Conservation (phyloP, 345 rosid species). For the Syzygium jambos region DNA sequence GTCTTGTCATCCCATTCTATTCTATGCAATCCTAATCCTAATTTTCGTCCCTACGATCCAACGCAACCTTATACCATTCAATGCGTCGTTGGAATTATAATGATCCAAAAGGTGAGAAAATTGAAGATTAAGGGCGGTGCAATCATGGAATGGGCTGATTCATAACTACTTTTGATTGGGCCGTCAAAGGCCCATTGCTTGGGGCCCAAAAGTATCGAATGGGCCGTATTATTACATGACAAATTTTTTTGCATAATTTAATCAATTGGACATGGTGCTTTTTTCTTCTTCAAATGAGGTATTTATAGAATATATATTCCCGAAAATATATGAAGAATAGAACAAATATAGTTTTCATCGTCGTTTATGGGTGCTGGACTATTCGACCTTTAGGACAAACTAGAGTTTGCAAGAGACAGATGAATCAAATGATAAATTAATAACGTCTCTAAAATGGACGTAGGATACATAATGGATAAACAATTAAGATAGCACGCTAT, state of each 20-base stretch:
- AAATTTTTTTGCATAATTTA: background rate
- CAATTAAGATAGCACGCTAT: background rate
- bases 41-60: background rate
- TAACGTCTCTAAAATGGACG: background rate
- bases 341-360: background rate
- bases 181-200: background rate
- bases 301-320: background rate
- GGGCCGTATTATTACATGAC: background rate
- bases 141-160: background rate
- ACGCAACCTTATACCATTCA: background rate
- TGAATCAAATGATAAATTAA: background rate
- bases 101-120: background rate
- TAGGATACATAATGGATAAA: background rate
- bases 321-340: rapidly evolving
- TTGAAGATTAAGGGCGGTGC: background rate
- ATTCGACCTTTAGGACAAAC: background rate
- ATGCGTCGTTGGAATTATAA: background rate
- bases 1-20: background rate
- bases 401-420: background rate
- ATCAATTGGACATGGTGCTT: background rate
- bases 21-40: background rate
- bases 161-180: background rate
- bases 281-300: background rate
- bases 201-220: background rate
- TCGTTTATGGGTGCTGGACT: background rate